A percentile compares a stretch with the other conserved stretches of the same genome.
These are phyloP conservation scores for Hypocrella siamensis DNA, from an alignment of 2,329 filamentous ascomycete genomes.

Conservation along the genomic window DNA sequence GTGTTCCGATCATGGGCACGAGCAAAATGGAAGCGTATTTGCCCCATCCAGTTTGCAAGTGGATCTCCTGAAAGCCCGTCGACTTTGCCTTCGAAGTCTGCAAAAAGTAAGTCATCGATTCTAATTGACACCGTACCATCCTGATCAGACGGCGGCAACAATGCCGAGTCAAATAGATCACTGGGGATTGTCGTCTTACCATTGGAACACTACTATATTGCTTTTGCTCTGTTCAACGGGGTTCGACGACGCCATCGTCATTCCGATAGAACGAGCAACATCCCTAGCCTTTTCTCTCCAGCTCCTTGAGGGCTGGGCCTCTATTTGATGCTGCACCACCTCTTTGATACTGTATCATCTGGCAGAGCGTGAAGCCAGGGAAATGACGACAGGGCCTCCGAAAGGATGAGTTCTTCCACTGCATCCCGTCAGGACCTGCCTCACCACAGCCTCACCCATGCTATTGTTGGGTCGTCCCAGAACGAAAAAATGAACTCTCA, in stretches of 20 bases:
- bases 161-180: no score
- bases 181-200: no score
- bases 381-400: constrained; percentile 21
- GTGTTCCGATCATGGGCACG: no score
- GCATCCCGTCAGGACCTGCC: constrained; percentile 30
- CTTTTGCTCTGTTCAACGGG: not conserved
- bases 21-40: no score
- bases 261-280: constrained; percentile 32
- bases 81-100: no score
- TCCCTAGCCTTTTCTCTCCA: constrained; percentile 28
- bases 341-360: no score
- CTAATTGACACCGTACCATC: no score
- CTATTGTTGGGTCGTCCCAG: constrained; percentile 21
- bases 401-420: constrained; percentile 32
- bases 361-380: constrained; percentile 36
- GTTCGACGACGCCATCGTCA: constrained; percentile 19
- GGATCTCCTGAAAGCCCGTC: no score
- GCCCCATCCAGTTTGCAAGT: no score
- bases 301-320: constrained; percentile 24
- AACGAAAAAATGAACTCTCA: constrained; percentile 22
- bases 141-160: no score
- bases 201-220: no score
- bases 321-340: constrained; percentile 44
- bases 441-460: constrained; percentile 30
- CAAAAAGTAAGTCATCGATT: no score